Evolutionary conservation across 2,329 filamentous ascomycete species (phyloP), one percentile per base, ranked within the genome.

Genomic region (Lachnellula cervina): DNA sequence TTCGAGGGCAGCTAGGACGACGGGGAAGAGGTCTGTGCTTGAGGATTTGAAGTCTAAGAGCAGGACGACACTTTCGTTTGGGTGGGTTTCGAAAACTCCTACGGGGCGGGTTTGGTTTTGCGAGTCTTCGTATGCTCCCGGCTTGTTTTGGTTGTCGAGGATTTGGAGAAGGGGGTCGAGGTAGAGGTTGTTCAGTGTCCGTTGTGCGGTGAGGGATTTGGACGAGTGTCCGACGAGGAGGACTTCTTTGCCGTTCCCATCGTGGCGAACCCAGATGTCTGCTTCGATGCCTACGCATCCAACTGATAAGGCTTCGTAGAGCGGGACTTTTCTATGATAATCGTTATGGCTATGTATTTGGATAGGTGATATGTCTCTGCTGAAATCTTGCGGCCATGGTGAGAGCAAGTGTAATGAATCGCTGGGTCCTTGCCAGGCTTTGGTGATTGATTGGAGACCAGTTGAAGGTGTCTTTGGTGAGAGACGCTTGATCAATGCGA

Each of bases 221-320:
- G 72, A 61, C 62, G 82, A 78, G 63, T 85, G 82, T 17, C 82
- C 82, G 48, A 81, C 78, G 68, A 80, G 77, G 16, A 84, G 72
- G 7, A 58, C 59, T 3, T 42, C 14, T 6, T 35, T 21, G 13
- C 51, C 46, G 28, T 47, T 40, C 3, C 76, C 79, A 25, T 70
- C 76, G 56, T 82, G 79, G 50, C 77, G 76, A 37, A 84, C 67
- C 80, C 80, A 85, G 19, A 84, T 80, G 68, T 85, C 81, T 2
- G 80, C 81, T 69, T 84, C 82, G 2, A 79, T 77, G 7, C 75
- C 77, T 4, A 79, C 73, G 44, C 80, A 81, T 7, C 83, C 83
- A 46, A 78, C 76, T 5, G 77, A 77, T 35, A 87, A 70, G 14
- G 77, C 82, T 4, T 73, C 73, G 37, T 73, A 76, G 49, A 76